phyloP scores from a whole-genome alignment of 768 basidiomycete genomes.

The Mycena filopes region DNA sequence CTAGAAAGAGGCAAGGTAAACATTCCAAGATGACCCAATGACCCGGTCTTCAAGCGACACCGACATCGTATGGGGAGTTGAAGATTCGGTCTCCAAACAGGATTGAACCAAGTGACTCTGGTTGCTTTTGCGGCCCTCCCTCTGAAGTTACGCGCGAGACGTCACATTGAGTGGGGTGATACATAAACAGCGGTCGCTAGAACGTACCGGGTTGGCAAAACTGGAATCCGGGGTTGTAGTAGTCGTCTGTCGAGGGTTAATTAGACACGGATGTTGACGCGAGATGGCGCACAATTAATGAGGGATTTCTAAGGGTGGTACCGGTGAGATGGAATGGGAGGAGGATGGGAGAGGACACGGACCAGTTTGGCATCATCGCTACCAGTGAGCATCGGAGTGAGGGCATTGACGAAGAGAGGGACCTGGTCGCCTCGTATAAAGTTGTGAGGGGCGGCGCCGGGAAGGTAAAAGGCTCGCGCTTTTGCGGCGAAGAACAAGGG shows the following conservation, averaged over 20 bases:
- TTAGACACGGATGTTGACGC: constrained; percentile 1
- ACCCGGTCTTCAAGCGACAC: constrained; percentile 42
- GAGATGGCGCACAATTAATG: constrained; percentile 77
- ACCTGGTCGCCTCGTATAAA: constrained; percentile 81
- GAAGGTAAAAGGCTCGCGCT: constrained; percentile 86
- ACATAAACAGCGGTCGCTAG: too few relatives aligned
- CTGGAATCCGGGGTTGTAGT: constrained; percentile 86
- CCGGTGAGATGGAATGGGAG: constrained; percentile 9
- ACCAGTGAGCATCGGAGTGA: constrained; percentile 85
- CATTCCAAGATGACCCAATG: background rate
- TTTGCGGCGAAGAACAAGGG: constrained; percentile 36
- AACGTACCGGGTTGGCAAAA: constrained; percentile 96
- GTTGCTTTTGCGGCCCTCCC: constrained; percentile 76
- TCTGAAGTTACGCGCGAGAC: too few relatives aligned
- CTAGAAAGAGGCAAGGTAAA: constrained; percentile 51
- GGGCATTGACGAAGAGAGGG: constrained; percentile 84
- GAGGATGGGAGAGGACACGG: constrained; percentile 38
- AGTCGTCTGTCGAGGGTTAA: constrained; percentile 73
- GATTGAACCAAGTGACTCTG: constrained; percentile 91
- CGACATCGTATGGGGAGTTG: constrained; percentile 86
- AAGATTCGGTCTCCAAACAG: constrained; percentile 98
- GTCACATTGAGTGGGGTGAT: too few relatives aligned
- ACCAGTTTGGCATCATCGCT: constrained; percentile 80
- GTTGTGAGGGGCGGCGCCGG: constrained; percentile 89
- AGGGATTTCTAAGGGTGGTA: constrained; percentile 76